Base-by-base conservation (phyloP, 2,329 filamentous ascomycete species). In the Xylaria digitata region DNA sequence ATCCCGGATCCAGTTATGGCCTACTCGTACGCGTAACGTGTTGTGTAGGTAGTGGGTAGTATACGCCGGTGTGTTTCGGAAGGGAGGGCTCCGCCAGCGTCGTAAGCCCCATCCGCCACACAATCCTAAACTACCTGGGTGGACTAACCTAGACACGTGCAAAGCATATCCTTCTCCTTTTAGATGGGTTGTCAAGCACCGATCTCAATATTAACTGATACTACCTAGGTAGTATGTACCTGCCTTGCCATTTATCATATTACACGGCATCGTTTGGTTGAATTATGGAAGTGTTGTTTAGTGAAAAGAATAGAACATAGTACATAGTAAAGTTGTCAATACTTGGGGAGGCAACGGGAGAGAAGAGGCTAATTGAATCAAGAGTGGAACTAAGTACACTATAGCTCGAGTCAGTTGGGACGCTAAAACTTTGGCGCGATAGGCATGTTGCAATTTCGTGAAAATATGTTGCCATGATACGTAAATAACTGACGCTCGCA, bases 361-460 rank as follows among this genome's bases (percentile, higher is more conserved):
- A 26, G n/a, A n/a, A 26, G 13, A 30, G 46, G 46, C 46, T 34
- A 19, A 13, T 45, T 7, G 23, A 13, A 46, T 42, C 23, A 23
- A 26, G 23, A 17, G 23, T 11, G 4, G 46, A 5, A 23, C 15
- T 9, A 13, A 5, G 13, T 17, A 23, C 3, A 15, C 2, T 9
- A 54, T 21, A 23, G 43, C 23, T 49, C 37, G 57, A 21, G 49
- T 21, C 60, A 26, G 32, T 40, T 32, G n/a, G 48, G 23, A 19
- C 23, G 54, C 54, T 55, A 64, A 56, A 46, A 46, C 37, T 64
- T 26, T 55, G 50, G 56, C 19, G 40, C 40, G 23, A 61, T 11
- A 2, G 37, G 23, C 34, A 68, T 58, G 62, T 65, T 50, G 57
- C 43, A 55, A 66, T 63, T 58, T 58, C 26, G 49, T 30, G 21